These are phyloP conservation scores for Microdochium trichocladiopsis DNA, from an alignment of 2,329 filamentous ascomycete species.

Conservation along the genomic window DNA sequence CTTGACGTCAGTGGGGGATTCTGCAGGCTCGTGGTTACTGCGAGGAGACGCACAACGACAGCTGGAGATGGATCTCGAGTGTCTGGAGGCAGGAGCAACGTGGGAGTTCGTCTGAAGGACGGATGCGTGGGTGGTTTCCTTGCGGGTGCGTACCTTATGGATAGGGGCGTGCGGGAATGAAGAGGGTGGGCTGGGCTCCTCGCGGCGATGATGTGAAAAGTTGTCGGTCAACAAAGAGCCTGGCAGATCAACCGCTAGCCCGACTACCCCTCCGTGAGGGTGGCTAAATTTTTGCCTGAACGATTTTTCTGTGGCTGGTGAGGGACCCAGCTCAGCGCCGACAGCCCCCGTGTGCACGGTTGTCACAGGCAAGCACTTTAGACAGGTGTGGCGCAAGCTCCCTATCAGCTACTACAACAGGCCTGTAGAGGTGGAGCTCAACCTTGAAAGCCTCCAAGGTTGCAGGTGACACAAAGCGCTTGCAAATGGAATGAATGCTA, in stretches of 20 bases:
- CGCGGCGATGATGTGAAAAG: slow-evolving; percentile 2
- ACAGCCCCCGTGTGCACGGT: not conserved
- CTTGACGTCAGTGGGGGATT: slow-evolving; percentile 16
- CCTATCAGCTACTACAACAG: not conserved
- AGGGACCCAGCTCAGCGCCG: not conserved
- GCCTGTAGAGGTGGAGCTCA: not conserved
- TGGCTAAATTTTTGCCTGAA: slow-evolving; percentile 1
- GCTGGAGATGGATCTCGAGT: not conserved
- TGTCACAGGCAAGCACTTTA: not conserved
- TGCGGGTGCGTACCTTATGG: not conserved
- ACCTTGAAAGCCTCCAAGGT: not conserved
- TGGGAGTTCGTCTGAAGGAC: not conserved
- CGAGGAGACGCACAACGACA: not conserved
- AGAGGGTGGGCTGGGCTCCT: slow-evolving; percentile 1
- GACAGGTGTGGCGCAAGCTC: not conserved
- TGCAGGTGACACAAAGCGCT: no score
- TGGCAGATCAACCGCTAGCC: slow-evolving; percentile 3
- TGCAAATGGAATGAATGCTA: no score
- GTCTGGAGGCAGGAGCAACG: not conserved
- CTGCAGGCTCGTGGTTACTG: not conserved
- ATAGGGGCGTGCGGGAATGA: slow-evolving; percentile 8
- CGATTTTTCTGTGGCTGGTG: not conserved
- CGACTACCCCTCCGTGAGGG: not conserved
- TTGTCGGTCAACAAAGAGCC: slow-evolving; percentile 4
- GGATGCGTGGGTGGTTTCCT: not conserved